Conservation (phyloP, 2,329 filamentous ascomycete species). For the Xylariales sp. region DNA sequence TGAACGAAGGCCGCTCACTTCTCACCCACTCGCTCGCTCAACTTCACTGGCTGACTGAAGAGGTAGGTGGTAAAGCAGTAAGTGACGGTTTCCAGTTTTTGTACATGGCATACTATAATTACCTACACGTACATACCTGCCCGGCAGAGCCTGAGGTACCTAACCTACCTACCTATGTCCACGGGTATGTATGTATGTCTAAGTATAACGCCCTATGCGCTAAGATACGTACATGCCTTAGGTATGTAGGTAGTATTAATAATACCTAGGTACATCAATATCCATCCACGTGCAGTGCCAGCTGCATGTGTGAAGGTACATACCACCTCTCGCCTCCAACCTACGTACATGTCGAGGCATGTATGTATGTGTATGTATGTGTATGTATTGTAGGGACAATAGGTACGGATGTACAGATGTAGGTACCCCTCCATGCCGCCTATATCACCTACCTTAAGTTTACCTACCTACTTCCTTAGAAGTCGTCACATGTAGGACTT, state of each 20-base stretch:
- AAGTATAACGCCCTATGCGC: background rate
- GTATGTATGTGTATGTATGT: no score
- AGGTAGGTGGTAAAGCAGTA: slow-evolving; percentile 23
- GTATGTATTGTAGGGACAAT: no score
- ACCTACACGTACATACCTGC: no score
- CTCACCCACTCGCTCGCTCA: no score
- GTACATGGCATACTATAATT: slow-evolving; percentile 3
- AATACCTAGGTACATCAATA: background rate
- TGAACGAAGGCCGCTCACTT: background rate
- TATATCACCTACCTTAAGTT: no score
- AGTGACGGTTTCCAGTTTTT: slow-evolving; percentile 8
- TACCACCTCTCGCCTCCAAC: background rate
- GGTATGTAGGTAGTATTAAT: no score
- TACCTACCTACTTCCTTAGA: no score
- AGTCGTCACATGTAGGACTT: no score
- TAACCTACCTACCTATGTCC: no score
- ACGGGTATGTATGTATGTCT: background rate
- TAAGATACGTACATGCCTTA: background rate
- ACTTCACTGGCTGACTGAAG: slow-evolving; percentile 7
- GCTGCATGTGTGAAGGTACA: slow-evolving; percentile 4
- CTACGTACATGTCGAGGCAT: background rate
- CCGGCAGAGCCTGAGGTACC: no score
- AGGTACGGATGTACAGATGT: no score
- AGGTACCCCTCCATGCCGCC: no score
- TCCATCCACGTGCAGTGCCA: slow-evolving; percentile 17